Evolutionary conservation across 2,329 filamentous ascomycete genomes (phyloP), one percentile per base, ranked within the genome.

Genomic region (Teratosphaeriaceae sp.): DNA sequence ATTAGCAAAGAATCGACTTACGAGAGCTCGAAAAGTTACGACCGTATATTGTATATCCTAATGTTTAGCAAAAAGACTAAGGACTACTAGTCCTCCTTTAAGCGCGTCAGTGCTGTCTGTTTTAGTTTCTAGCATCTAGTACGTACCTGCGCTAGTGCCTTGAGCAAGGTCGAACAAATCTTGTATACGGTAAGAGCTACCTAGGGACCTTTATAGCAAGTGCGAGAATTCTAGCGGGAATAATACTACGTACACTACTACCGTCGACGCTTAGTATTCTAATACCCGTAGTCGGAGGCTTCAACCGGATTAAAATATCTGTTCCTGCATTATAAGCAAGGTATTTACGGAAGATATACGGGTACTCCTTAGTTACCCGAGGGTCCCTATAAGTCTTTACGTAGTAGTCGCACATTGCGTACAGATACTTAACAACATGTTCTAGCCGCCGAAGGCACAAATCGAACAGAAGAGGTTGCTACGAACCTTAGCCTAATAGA

Each of bases 221-320:
- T 45, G 26, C 3, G 60, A 44, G 38, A 55, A 50, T 29, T 46
- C 45, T 6, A 61, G 44, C 9, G 52, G n/a, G 55, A 16, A 59
- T 48, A n/a, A 61, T 47, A 1, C 57, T 53, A 31, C 53, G 44
- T 9, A 57, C 39, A 2, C 58, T 56, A 8, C 63, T 63, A 11
- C 63, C 62, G 52, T 69, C 63, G 44, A 69, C 53, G 42, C 57
- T 57, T 7, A 68, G 45, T 15, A 67, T 47, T 26, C 62, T 43
- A 11, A 63, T 44, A 12, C 60, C 53, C 21, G 59, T 55, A 5
- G 63, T 66, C 9, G 56, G 52, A 9, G 63, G 64, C 9, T 64
- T 51, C 4, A 66, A 44, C 13, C 47, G 52, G 15, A 57, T 19
- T 11, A 40, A 9, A 15, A 40, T 13, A n/a, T 40, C 22, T 3